These are phyloP conservation scores for Blastobotrys petasosporus DNA, from an alignment of 1,139 yeast genomes.

Conservation along the genomic window DNA sequence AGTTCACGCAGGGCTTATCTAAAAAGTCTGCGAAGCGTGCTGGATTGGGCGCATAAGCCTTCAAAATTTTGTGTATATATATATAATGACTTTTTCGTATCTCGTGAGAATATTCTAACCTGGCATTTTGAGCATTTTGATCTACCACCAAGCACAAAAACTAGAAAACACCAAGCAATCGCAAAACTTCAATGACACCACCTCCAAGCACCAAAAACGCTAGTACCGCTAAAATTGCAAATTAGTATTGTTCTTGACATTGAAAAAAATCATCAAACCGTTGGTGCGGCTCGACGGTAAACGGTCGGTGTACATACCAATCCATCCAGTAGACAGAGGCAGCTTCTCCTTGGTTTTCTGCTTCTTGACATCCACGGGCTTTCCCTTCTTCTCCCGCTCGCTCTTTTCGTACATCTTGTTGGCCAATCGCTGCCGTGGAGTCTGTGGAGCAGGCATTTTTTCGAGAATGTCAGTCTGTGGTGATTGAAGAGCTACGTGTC, in stretches of 20 bases:
- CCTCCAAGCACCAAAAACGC: constrained; percentile 78
- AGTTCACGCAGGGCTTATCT: constrained; percentile 23
- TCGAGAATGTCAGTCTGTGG: neutral
- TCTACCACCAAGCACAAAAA: neutral
- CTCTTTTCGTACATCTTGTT: constrained; percentile 74
- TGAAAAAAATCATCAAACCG: neutral
- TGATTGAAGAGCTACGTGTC: constrained; percentile 2
- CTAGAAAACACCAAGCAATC: constrained; percentile 27
- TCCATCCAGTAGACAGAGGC: constrained; percentile 56
- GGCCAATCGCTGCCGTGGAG: constrained; percentile 80
- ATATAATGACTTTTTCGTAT: no score
- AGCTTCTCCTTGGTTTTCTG: constrained; percentile 36
- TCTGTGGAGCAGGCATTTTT: constrained; percentile 41
- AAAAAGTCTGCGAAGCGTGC: constrained; percentile 19
- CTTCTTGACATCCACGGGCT: constrained; percentile 53
- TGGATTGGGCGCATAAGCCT: constrained; percentile 19
- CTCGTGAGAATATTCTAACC: no score
- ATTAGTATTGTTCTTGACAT: neutral
- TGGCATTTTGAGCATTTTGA: no score
- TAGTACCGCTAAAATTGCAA: constrained; percentile 37
- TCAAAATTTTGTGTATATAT: neutral
- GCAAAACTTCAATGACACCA: constrained; percentile 62
- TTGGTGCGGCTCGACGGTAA: neutral
- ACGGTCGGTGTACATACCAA: constrained; percentile 40
- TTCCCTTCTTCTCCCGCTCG: constrained; percentile 58